Conservation (phyloP, 805 yeast species). For the Isabelozyma heimii region DNA sequence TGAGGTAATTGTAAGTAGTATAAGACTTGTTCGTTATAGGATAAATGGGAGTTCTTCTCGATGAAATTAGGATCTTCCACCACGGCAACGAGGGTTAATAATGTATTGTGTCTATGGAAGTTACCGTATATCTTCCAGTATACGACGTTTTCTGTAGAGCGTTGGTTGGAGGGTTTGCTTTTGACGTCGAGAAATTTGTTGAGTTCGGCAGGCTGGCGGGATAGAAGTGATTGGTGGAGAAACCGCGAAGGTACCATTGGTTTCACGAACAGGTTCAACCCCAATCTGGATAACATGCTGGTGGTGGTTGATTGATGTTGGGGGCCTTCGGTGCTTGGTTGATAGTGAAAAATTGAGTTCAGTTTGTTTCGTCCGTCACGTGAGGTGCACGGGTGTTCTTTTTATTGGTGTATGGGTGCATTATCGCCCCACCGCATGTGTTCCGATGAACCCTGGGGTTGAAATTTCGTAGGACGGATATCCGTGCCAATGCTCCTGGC, state of each 20-base stretch:
- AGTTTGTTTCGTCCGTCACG: neutral
- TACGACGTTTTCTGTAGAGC: constrained; percentile 35
- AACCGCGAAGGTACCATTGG: neutral
- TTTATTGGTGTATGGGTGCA: too few species aligned
- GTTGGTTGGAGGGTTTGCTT: constrained; percentile 1
- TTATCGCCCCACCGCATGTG: too few species aligned
- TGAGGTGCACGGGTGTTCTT: too few species aligned
- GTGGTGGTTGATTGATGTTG: neutral
- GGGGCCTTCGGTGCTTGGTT: neutral
- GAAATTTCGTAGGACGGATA: too few species aligned
- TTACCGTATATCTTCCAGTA: constrained; percentile 73
- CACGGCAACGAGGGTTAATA: constrained; percentile 69
- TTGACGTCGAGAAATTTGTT: neutral
- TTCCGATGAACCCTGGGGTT: too few species aligned
- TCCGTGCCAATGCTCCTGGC: too few species aligned
- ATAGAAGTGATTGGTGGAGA: neutral
- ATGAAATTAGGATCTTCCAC: constrained; percentile 61
- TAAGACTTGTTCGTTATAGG: constrained; percentile 68
- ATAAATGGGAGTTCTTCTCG: constrained; percentile 50
- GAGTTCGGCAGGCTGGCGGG: neutral
- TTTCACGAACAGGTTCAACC: neutral
- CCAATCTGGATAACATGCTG: neutral
- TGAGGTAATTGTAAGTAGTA: constrained; percentile 80
- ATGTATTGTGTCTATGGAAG: constrained; percentile 82
- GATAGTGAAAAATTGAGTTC: neutral